These are phyloP conservation scores for Colletotrichum lupini DNA, from an alignment of 2,329 filamentous ascomycete genomes.

Conservation along the genomic window DNA sequence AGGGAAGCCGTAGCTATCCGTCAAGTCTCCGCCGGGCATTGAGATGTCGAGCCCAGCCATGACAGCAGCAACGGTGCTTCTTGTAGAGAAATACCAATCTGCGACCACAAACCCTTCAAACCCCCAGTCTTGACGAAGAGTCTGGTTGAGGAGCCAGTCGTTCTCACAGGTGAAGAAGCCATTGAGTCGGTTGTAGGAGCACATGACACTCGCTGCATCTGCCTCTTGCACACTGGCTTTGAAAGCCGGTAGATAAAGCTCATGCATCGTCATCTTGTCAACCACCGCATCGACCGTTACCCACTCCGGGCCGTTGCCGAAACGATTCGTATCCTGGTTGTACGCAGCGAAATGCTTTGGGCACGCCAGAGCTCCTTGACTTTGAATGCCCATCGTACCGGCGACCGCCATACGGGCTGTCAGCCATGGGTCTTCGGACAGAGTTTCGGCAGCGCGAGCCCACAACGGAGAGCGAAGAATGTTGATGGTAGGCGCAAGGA, in stretches of 20 bases:
- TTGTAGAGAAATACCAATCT: slow-evolving; percentile 38
- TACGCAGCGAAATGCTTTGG: slow-evolving; percentile 54
- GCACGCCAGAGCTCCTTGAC: slow-evolving; percentile 43
- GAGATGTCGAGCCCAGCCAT: slow-evolving; percentile 46
- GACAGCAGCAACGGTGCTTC: slow-evolving; percentile 38
- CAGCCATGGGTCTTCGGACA: slow-evolving; percentile 62
- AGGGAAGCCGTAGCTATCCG: slow-evolving; percentile 43
- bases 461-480: slow-evolving; percentile 71
- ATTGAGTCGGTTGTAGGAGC: slow-evolving; percentile 66
- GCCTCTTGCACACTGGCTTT: slow-evolving; percentile 68
- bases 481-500: slow-evolving; percentile 72
- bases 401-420: slow-evolving; percentile 38
- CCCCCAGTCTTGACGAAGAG: slow-evolving; percentile 29
- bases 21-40: slow-evolving; percentile 45
- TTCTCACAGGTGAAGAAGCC: slow-evolving; percentile 45
- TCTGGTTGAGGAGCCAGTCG: slow-evolving; percentile 6
- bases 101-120: slow-evolving; percentile 33
- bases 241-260: slow-evolving; percentile 74
- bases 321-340: slow-evolving; percentile 55
- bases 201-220: slow-evolving; percentile 67
- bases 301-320: slow-evolving; percentile 46
- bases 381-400: slow-evolving; percentile 47
- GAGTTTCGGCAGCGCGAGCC: slow-evolving; percentile 73
- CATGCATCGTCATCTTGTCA: slow-evolving; percentile 65
- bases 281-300: slow-evolving; percentile 58